These are phyloP conservation scores for Leptodermis oblonga DNA, from an alignment of 257 asterid genomes.

Conservation along the genomic window DNA sequence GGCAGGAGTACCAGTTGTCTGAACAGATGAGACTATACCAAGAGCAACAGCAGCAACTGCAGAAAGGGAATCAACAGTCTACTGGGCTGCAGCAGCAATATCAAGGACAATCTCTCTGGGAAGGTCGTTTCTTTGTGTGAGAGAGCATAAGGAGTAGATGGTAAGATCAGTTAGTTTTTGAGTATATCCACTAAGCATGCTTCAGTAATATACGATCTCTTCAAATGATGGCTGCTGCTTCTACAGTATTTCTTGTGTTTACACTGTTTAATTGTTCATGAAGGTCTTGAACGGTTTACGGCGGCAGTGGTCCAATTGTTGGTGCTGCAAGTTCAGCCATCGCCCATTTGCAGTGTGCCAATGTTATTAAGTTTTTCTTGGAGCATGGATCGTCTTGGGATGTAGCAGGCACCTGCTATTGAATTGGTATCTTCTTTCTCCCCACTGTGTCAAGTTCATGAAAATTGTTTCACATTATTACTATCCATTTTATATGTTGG, in stretches of 20 bases:
- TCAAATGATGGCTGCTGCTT: not conserved
- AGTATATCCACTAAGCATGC: not conserved
- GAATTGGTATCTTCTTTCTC: conserved; percentile 39
- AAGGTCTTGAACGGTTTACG: conserved; percentile 44
- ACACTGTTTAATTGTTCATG: conserved; percentile 12
- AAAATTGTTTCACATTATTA: not conserved
- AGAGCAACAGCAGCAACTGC: conserved; percentile 63
- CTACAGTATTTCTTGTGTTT: not conserved
- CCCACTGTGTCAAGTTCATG: not conserved
- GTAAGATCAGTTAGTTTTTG: conserved; percentile 27
- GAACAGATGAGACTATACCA: conserved; percentile 49
- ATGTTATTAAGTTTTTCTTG: conserved; percentile 64
- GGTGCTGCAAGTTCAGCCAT: conserved; percentile 63
- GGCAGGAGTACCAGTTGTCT: conserved; percentile 48
- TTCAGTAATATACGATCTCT: not conserved
- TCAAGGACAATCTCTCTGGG: conserved; percentile 73
- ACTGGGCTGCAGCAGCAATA: conserved; percentile 53
- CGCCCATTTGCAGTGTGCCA: conserved; percentile 53
- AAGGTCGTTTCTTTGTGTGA: conserved; percentile 21
- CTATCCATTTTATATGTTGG: not conserved
- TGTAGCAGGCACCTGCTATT: conserved; percentile 76
- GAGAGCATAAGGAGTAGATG: conserved; percentile 38
- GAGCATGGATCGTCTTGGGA: conserved; percentile 78
- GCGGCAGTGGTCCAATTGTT: conserved; percentile 39
- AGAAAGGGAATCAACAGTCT: conserved; percentile 53